Evolutionary conservation across 2,329 filamentous ascomycete species (phyloP).

Genomic region (Passalora sequoiae): DNA sequence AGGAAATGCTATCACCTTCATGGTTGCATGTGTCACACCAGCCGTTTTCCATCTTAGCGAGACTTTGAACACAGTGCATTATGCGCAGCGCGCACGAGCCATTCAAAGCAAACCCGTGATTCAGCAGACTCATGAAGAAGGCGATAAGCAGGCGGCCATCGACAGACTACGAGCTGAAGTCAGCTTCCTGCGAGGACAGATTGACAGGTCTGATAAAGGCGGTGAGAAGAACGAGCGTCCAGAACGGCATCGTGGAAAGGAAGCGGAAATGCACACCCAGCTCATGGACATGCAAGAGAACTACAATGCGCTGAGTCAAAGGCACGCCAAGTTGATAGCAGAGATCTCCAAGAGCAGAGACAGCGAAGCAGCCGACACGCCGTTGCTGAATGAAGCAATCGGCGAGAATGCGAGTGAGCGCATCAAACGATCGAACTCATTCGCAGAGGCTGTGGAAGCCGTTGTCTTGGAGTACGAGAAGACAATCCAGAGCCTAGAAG

Average conservation of each 20-base stretch:
- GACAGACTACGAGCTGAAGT: slow-evolving; percentile 92
- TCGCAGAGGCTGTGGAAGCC: slow-evolving; percentile 91
- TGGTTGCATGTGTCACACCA: slow-evolving; percentile 97
- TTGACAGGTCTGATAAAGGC: slow-evolving; percentile 71
- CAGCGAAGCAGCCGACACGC: slow-evolving; percentile 53
- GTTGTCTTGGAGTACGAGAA: slow-evolving; percentile 97
- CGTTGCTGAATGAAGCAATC: slow-evolving; percentile 56
- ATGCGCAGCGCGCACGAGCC: slow-evolving; percentile 88
- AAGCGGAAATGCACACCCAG: slow-evolving; percentile 88
- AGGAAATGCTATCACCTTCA: slow-evolving; percentile 96
- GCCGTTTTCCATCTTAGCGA: slow-evolving; percentile 97
- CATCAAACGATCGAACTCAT: slow-evolving; percentile 89
- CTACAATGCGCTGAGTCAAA: slow-evolving; percentile 82
- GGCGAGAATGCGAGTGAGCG: slow-evolving; percentile 80
- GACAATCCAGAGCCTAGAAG: slow-evolving; percentile 90
- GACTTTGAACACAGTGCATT: slow-evolving; percentile 92
- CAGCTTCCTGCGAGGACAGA: slow-evolving; percentile 86
- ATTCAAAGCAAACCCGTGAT: slow-evolving; percentile 98
- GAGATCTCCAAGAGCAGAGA: slow-evolving; percentile 86
- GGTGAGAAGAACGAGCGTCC: slow-evolving; percentile 63
- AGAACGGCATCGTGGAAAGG: slow-evolving; percentile 55
- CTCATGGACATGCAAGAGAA: slow-evolving; percentile 90
- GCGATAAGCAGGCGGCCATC: slow-evolving; percentile 89
- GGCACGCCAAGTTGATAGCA: slow-evolving; percentile 91
- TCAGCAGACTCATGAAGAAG: slow-evolving; percentile 80